Conservation (phyloP, 371 early-diverging fungal genomes). For the Rhizopus arrhizus region DNA sequence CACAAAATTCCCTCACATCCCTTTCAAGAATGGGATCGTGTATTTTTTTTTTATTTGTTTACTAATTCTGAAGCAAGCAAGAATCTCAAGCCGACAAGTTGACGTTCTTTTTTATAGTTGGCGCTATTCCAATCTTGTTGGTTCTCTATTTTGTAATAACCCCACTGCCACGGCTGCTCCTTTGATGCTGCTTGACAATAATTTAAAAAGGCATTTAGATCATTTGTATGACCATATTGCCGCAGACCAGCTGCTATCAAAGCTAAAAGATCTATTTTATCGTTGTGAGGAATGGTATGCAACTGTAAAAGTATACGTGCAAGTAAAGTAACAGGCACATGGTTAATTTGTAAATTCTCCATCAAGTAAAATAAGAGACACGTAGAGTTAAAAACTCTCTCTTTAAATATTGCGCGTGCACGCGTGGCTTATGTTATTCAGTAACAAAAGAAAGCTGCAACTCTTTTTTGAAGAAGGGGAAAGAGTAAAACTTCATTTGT, state of each 20-base stretch:
- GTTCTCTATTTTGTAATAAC: slow-evolving; percentile 11
- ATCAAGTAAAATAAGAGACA: neutral
- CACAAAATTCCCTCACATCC: neutral
- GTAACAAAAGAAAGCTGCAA: too few species aligned
- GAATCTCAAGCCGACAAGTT: slow-evolving; percentile 26
- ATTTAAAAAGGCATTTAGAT: slow-evolving; percentile 39
- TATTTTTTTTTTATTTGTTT: slow-evolving; percentile 1
- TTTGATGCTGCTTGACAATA: slow-evolving; percentile 25
- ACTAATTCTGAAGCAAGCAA: slow-evolving; percentile 24
- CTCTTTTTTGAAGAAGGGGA: too few species aligned
- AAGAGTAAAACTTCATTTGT: too few species aligned
- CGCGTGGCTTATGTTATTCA: neutral
- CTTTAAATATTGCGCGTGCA: neutral
- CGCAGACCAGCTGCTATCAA: slow-evolving; percentile 34
- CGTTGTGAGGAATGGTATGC: slow-evolving; percentile 25
- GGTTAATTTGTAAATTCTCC: slow-evolving; percentile 19
- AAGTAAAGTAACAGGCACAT: slow-evolving; percentile 35
- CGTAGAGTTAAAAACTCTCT: neutral
- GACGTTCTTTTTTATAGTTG: slow-evolving; percentile 19
- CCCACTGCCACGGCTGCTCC: slow-evolving; percentile 19
- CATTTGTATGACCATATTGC: slow-evolving; percentile 32
- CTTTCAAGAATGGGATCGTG: neutral
- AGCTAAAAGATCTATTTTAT: slow-evolving; percentile 20
- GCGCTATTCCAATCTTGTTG: slow-evolving; percentile 28
- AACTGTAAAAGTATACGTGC: slow-evolving; percentile 44